Evolutionary conservation across 345 rosid genomes (phyloP).

Genomic region (Lepidium sativum): DNA sequence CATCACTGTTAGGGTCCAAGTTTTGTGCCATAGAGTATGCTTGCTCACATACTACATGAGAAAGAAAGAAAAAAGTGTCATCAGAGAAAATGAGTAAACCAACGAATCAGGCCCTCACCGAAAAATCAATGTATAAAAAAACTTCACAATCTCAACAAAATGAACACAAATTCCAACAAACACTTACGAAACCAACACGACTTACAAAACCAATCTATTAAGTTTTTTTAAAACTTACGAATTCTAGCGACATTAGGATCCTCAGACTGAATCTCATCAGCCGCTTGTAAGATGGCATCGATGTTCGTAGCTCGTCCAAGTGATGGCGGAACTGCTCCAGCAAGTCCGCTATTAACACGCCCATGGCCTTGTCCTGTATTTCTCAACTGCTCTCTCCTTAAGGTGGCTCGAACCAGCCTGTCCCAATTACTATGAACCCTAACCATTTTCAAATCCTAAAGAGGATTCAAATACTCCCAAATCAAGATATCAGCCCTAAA

Average conservation of each 20-base stretch:
- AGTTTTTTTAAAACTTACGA: conserved; percentile 31
- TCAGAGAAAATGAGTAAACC: not conserved
- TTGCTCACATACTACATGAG: conserved; percentile 80
- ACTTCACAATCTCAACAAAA: not conserved
- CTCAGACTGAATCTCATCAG: conserved; percentile 87
- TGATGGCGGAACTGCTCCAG: conserved; percentile 80
- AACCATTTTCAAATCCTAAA: conserved; percentile 42
- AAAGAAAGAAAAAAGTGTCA: conserved; percentile 5
- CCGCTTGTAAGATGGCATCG: conserved; percentile 84
- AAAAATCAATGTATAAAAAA: too few species aligned
- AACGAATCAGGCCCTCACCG: too few species aligned
- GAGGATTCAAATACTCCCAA: conserved; percentile 14
- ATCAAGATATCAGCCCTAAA: conserved; percentile 2
- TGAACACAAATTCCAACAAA: not conserved
- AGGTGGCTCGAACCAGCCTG: conserved; percentile 77
- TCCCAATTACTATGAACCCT: conserved; percentile 71
- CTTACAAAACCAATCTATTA: too few species aligned
- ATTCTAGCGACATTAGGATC: conserved; percentile 79
- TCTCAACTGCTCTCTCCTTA: conserved; percentile 70
- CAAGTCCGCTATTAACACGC: conserved; percentile 60
- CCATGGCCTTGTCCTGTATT: conserved; percentile 50
- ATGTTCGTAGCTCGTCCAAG: conserved; percentile 80
- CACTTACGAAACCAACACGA: too few species aligned
- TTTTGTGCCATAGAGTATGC: conserved; percentile 92
- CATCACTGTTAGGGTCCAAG: conserved; percentile 89